Base-by-base conservation (phyloP, 345 rosid species). In the Eucalyptus curtisii region DNA sequence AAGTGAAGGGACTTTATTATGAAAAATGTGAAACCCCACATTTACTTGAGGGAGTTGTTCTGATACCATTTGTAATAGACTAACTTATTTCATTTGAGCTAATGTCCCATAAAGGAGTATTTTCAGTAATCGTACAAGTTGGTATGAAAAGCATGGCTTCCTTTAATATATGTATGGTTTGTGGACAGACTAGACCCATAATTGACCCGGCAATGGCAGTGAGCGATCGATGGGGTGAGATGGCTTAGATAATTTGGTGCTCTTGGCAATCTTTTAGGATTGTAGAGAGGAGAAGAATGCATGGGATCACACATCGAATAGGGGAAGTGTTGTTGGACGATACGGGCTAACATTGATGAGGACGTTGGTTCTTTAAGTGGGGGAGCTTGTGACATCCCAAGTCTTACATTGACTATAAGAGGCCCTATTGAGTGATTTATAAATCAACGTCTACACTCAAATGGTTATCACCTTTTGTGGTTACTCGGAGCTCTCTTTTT, bases 141-240 rank as follows among this genome's bases (percentile, higher is more conserved):
- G 8, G 27, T 19, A 71, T 9, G 22, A 19, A 19, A 5, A 71
- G 25, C 14, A 20, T 2, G 27, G 13, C 27, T 76, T 24, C 47
- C 24, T 37, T 76, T 22, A 17, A 10, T 37, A 33, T 22, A 71
- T 10, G 25, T 33, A 22, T 37, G 25, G 13, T 71, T 71, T 22
- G 25, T 19, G 25, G 25, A 37, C 7, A 17, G 2, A 37, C 27
- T 71, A 19, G 44, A 19, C 45, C 7, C 45, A 71, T 37, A 71
- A 5, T 3, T 37, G 31, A 64, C n/a, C 2, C 4, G 4, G 9
- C 7, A 11, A 17, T 20, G 6, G 81, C 1, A 6, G 0, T 19
- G 44, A 71, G 81, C 3, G 2, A 33, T 71, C 1, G 13, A 0
- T 9, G 2, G 13, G 25, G 81, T 17, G 44, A 71, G 27, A 37